Evolutionary conservation across 139 green algal species (phyloP), one percentile per base, ranked within the genome.

Genomic region (Marvania coccoides): DNA sequence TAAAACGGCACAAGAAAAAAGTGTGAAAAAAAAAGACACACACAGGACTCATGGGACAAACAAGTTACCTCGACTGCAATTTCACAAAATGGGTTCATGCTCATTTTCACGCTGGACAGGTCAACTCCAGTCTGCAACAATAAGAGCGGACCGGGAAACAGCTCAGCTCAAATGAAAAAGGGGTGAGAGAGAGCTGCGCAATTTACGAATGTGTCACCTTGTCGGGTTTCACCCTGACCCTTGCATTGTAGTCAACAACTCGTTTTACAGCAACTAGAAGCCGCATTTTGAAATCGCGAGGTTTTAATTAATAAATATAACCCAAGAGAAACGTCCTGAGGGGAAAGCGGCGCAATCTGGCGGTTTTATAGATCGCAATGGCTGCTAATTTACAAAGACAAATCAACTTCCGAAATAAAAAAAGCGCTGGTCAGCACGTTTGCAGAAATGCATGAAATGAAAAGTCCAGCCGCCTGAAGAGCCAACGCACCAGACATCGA

Each of bases 1-100:
- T 9, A 35, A 35, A 34, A 35, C 28, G 51, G 29, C 9, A 59
- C 10, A 10, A 31, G 61, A 7, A 6, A 35, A 24, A 6, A 35
- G 19, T 10, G 19, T 42, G n/a, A 33, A 69, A 59, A 13, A 10
- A 62, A 61, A 36, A 61, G 15, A 28, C 31, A 61, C 35, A n/a
- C 45, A 13, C 29, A 10, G 10, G 10, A 10, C 28, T 60, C 51
- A 36, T 36, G 9, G 10, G 26, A 69, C 8, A 37, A n/a, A 47
- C 30, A 13, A 47, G 13, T 6, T 23, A 91, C 85, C 83, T 96
- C 90, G 0, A 96, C 65, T 12, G 91, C 91, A 56, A 98, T 97
- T 63, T 97, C 92, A 64, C 92, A 97, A 53, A 98, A 97, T 0
- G 92, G 92, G 66, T 97, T 98, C 83, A 97, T 95, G 63, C 73